These are phyloP conservation scores for Vigna unguiculata DNA, from an alignment of 306 rosid genomes.

Conservation along the genomic window DNA sequence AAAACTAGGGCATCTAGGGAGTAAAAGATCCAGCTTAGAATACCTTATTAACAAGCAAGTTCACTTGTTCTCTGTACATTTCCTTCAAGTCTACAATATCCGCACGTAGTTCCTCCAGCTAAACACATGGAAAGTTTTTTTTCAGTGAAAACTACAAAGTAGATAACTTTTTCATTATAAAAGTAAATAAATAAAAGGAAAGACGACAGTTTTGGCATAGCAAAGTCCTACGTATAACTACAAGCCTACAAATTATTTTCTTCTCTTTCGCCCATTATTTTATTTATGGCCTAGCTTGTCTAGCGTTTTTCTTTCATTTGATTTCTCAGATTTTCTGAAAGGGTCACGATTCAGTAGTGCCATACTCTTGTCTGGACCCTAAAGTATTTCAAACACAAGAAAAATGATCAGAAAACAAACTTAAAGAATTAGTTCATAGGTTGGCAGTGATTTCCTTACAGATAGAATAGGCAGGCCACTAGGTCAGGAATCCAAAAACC, in stretches of 20 bases:
- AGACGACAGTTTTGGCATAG: neutral
- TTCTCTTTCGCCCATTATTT: conserved; percentile 11
- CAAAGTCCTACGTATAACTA: conserved; percentile 29
- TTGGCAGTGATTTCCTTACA: conserved; percentile 3
- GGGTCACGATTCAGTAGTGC: conserved; percentile 2
- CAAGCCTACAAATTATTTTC: conserved; percentile 10
- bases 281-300: conserved; percentile 24
- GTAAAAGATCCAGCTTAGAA: conserved; percentile 12
- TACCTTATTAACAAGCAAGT: conserved; percentile 97
- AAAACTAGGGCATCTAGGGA: conserved; percentile 20
- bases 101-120: conserved; percentile 99
- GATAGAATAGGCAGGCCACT: conserved; percentile 1
- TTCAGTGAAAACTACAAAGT: conserved; percentile 36
- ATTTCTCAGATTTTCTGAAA: conserved; percentile 41
- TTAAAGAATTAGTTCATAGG: conserved; percentile 21
- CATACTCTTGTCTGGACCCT: conserved; percentile 20
- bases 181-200: conserved; percentile 18
- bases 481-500: conserved; percentile 28
- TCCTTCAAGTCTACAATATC: conserved; percentile 98
- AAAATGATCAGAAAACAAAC: conserved; percentile 11
- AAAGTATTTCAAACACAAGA: conserved; percentile 29
- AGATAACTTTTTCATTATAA: conserved; percentile 26
- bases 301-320: conserved; percentile 35
- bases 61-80: conserved; percentile 99
- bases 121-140: conserved; percentile 48